phyloP scores from a whole-genome alignment of 2,329 filamentous ascomycete genomes.

The Didymella glomerata region DNA sequence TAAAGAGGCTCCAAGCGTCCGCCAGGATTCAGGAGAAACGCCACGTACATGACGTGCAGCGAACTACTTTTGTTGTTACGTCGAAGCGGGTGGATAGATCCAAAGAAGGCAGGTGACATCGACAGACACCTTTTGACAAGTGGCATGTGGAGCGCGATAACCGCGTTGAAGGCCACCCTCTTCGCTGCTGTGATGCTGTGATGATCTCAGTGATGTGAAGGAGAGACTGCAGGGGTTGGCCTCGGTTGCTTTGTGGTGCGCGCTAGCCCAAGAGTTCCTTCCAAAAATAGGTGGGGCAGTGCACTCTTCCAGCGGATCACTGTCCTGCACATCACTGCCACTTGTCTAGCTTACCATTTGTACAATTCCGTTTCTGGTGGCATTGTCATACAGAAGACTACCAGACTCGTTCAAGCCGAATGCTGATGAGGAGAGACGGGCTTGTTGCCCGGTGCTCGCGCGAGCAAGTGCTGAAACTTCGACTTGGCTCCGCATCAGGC shows the following conservation, averaged over 20 bases:
- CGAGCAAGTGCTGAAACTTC: slow-evolving; percentile 19
- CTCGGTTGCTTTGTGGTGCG: slow-evolving; percentile 27
- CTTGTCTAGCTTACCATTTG: slow-evolving; percentile 19
- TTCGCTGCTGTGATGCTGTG: slow-evolving; percentile 9
- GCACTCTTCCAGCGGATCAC: slow-evolving; percentile 32
- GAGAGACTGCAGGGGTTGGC: slow-evolving; percentile 23
- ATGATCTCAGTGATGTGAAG: slow-evolving; percentile 11
- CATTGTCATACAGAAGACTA: slow-evolving; percentile 5
- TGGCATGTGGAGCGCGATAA: background rate
- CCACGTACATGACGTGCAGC: slow-evolving; percentile 7
- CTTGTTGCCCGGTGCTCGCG: slow-evolving; percentile 25
- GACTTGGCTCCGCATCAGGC: slow-evolving; percentile 30
- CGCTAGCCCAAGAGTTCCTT: slow-evolving; percentile 21
- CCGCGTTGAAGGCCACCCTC: background rate
- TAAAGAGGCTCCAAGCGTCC: background rate
- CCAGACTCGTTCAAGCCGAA: background rate
- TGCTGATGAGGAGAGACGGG: slow-evolving; percentile 30
- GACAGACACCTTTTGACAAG: background rate
- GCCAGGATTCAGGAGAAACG: slow-evolving; percentile 14
- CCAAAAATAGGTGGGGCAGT: slow-evolving; percentile 47
- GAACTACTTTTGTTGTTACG: background rate
- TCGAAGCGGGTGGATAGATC: background rate
- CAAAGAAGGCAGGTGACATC: slow-evolving; percentile 1
- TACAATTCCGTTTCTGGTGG: slow-evolving; percentile 14
- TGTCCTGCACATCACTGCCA: slow-evolving; percentile 32